Evolutionary conservation across 805 yeast genomes (phyloP), one percentile per base, ranked within the genome.

Genomic region (Kodamaea jinghongensis): DNA sequence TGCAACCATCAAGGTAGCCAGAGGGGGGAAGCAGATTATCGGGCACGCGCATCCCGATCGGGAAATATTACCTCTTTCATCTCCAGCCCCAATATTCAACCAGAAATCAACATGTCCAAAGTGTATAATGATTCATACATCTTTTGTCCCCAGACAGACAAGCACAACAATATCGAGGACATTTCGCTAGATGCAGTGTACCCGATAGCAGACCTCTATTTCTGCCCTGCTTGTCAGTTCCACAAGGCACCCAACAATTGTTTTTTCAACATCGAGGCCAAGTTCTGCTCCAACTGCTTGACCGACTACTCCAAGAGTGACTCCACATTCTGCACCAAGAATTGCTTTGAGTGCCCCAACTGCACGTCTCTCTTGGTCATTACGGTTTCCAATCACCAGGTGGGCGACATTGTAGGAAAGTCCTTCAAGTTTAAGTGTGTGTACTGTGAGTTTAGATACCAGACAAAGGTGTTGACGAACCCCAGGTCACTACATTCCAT

Each of bases 401-500:
- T 34, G 6, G 33, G 36, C 12, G 45, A 40, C 11, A 36, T 17
- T 10, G 31, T 34, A 28, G 66, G 66, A 2, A 73, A 71, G 45
- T 39, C 55, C 2, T 74, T 73, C 43, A 39, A 36, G 6, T 71
- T 75, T 39, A 46, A 44, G 10, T 75, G 81, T 50, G 44, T 47
- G 3, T 48, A 40, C 35, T 67, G 76, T 44, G 32, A 41, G 2
- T 75, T 64, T 54, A 20, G 9, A 0, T 74, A 61, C 41, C 40
- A 47, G 12, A 67, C 78, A 1, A 62, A 58, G 1, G 40, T 63
- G 4, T 59, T 73, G 6, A 51, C 55, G 14, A 70, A 61, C 38
- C 79, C 79, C 1, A 67, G 60, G 34, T 58, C 77, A 5, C 44
- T 75, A 29, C 43, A 38, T 14, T 47, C 54, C 2, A 62, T 67